Conservation (phyloP, 179 eudicot species). For the Heliamphora pulchella region DNA sequence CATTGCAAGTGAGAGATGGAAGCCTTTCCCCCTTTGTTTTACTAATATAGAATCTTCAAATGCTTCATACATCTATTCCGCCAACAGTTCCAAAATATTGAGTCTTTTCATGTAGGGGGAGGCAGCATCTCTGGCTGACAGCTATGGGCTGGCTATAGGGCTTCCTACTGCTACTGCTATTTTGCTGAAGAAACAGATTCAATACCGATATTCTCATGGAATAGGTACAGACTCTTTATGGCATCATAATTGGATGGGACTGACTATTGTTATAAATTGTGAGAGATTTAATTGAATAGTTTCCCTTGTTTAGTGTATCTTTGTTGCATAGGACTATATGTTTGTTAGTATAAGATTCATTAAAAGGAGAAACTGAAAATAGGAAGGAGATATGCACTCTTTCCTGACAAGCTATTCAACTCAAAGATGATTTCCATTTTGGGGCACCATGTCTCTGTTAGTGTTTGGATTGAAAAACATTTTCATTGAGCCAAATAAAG, state of each 20-base stretch:
- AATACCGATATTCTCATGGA: conserved; percentile 75
- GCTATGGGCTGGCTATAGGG: conserved; percentile 74
- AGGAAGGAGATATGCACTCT: not conserved
- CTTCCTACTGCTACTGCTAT: conserved; percentile 68
- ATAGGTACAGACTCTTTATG: conserved; percentile 47
- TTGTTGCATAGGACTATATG: not conserved
- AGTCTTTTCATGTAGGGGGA: conserved; percentile 58
- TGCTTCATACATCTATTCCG: conserved; percentile 3
- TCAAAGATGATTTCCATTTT: conserved; percentile 1
- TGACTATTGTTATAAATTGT: not conserved
- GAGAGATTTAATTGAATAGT: not conserved
- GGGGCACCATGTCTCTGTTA: not conserved
- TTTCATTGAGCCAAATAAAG: not conserved
- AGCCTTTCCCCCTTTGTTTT: not conserved
- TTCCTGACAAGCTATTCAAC: not conserved
- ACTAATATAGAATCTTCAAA: not conserved
- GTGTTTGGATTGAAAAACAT: not conserved
- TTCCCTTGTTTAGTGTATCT: not conserved
- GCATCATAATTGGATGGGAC: conserved; percentile 4
- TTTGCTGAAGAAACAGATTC: conserved; percentile 70
- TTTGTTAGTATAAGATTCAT: not conserved
- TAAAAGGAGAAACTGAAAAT: not conserved
- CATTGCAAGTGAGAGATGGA: conserved; percentile 59
- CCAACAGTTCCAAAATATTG: conserved; percentile 6
- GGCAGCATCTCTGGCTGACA: conserved; percentile 74